Conservation (phyloP, 1,139 yeast species). For the Blastobotrys niveus region DNA sequence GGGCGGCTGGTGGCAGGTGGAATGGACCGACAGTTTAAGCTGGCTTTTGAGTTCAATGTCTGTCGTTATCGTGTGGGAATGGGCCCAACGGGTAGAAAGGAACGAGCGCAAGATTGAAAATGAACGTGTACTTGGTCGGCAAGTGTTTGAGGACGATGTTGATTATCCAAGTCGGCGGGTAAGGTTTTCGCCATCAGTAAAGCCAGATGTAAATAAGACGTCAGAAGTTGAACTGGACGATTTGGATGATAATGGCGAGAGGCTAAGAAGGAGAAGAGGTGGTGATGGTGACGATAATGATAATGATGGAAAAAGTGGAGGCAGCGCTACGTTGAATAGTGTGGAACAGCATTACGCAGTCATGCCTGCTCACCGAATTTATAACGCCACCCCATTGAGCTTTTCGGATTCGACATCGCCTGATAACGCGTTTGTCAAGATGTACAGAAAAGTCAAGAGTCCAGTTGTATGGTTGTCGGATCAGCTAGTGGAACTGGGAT, state of each 20-base stretch:
- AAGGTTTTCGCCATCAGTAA: background rate
- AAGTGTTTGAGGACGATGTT: conserved; percentile 61
- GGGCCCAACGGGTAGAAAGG: conserved; percentile 63
- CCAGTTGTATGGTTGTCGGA: conserved; percentile 18
- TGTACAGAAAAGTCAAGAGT: conserved; percentile 7
- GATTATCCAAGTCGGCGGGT: conserved; percentile 4
- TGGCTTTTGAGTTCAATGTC: conserved; percentile 63
- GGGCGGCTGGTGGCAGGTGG: conserved; percentile 65
- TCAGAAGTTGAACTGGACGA: background rate
- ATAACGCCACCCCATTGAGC: conserved; percentile 5
- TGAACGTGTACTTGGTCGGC: conserved; percentile 69
- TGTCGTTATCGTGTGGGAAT: conserved; percentile 78
- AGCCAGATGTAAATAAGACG: background rate
- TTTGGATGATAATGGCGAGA: background rate
- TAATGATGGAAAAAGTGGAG: conserved; percentile 1
- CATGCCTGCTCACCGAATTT: conserved; percentile 1
- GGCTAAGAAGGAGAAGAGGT: background rate
- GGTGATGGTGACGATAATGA: background rate
- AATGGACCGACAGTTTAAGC: conserved; percentile 65
- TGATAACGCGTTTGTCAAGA: conserved; percentile 4
- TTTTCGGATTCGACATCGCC: conserved; percentile 3
- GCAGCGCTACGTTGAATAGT: background rate
- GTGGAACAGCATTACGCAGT: background rate
- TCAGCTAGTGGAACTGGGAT: conserved; percentile 16
- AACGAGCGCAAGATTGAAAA: conserved; percentile 57